Evolutionary conservation across 345 rosid species (phyloP).

Genomic region (Cardiospermum halicacabum): DNA sequence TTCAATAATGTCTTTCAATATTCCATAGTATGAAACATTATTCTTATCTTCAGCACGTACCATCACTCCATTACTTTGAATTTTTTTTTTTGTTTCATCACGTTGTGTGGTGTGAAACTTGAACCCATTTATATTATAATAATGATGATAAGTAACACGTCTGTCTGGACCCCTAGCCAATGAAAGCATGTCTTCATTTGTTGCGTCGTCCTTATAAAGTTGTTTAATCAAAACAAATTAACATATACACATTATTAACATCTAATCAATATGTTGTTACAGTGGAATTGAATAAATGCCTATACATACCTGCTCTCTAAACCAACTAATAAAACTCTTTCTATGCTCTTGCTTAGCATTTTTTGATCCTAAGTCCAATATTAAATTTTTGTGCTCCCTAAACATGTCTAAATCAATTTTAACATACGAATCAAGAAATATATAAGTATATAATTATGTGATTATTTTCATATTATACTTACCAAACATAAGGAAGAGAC

Average conservation of each 20-base stretch:
- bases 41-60: neutral
- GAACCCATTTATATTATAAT: constrained; percentile 4
- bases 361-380: neutral
- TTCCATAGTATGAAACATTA: constrained; percentile 11
- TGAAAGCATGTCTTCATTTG: neutral
- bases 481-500: neutral
- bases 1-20: neutral
- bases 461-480: neutral
- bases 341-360: neutral
- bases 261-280: neutral
- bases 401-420: neutral
- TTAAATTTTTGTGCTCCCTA: neutral
- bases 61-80: no score
- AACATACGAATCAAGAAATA: neutral
- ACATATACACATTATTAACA: neutral
- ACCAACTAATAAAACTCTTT: neutral
- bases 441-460: neutral
- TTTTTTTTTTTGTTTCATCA: neutral
- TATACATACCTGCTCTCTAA: neutral
- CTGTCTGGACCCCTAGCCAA: neutral
- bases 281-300: neutral
- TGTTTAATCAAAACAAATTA: neutral
- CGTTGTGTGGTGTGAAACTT: neutral
- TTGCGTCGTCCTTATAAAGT: neutral
- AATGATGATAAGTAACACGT: neutral